Evolutionary conservation across 148 eudicot species (phyloP).

Genomic region (Nepenthes gracilis): DNA sequence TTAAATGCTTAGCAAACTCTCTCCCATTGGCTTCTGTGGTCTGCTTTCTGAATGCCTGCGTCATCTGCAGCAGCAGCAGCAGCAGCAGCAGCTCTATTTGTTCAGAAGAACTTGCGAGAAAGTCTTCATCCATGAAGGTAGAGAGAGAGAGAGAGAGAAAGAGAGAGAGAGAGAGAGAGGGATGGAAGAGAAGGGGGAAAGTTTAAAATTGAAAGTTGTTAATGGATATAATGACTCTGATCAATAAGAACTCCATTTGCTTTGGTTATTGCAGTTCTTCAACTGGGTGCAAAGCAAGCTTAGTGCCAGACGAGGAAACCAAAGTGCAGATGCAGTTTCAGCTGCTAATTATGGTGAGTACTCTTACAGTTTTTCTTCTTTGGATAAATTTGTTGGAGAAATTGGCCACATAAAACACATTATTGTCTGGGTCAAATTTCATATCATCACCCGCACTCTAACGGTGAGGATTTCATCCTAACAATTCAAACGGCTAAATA

Average conservation of each 20-base stretch:
- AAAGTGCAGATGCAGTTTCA: conserved; percentile 29
- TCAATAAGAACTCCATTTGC: neutral
- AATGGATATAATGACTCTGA: neutral
- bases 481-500: too few species aligned
- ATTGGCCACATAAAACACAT: too few species aligned
- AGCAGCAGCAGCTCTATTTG: neutral
- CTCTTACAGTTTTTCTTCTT: neutral
- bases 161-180: too few species aligned
- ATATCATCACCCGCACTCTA: too few species aligned
- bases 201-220: neutral
- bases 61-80: conserved; percentile 1
- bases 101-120: neutral
- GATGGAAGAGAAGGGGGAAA: too few species aligned
- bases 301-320: conserved; percentile 46
- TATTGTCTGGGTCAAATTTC: too few species aligned
- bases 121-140: conserved; percentile 39
- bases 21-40: conserved; percentile 39
- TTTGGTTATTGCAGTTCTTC: conserved; percentile 68
- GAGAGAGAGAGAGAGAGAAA: too few species aligned
- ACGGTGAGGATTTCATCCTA: too few species aligned
- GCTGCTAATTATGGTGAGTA: conserved; percentile 18
- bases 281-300: conserved; percentile 88
- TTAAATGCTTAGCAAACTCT: conserved; percentile 8
- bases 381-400: too few species aligned
- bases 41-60: conserved; percentile 12